Evolutionary conservation across 75 land plant genomes (phyloP).

Genomic region (Cupressus sempervirens): DNA sequence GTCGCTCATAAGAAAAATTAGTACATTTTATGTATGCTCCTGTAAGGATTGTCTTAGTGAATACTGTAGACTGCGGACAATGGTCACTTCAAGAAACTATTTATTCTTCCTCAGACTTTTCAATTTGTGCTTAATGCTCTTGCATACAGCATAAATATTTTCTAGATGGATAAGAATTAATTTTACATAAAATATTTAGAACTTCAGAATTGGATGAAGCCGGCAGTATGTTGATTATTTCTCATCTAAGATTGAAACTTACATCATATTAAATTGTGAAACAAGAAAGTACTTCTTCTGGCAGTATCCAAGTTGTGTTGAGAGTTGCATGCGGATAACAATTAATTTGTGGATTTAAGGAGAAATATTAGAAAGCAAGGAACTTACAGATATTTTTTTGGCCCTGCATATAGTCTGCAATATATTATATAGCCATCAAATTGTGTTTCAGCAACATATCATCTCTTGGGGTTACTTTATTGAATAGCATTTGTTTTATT

Average conservation of each 20-base stretch:
- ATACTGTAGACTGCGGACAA: background rate
- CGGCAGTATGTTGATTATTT: background rate
- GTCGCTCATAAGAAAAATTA: background rate
- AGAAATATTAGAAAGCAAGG: background rate
- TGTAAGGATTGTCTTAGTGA: background rate
- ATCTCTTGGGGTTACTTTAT: background rate
- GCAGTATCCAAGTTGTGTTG: background rate
- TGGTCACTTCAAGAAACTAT: background rate
- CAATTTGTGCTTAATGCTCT: background rate
- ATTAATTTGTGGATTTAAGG: background rate
- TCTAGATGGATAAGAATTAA: background rate
- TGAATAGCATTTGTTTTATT: background rate
- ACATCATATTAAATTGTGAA: background rate
- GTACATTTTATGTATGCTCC: background rate
- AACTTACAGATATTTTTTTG: background rate
- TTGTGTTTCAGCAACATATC: background rate
- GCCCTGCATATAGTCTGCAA: background rate
- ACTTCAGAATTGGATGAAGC: background rate
- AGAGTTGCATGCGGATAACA: background rate
- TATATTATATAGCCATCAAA: background rate
- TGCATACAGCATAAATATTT: background rate
- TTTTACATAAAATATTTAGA: background rate
- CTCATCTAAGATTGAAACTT: background rate
- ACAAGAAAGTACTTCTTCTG: background rate
- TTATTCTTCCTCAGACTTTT: background rate